Base-by-base conservation (phyloP, 306 rosid species). In the Rosa multiflora region DNA sequence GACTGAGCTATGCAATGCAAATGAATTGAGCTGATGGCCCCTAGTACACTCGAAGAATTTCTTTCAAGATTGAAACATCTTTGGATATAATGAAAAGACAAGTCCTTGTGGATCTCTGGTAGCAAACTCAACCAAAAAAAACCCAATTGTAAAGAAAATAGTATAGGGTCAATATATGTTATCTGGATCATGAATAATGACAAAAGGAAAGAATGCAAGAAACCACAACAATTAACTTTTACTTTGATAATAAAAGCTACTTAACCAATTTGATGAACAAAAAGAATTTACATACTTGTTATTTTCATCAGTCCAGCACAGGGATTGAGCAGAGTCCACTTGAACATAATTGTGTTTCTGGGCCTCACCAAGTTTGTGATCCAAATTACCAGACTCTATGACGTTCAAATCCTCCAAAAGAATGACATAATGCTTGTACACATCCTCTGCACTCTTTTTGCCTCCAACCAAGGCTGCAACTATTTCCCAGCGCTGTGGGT, bases 401-500 rank as follows among this genome's bases (percentile, higher is more conserved):
- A 87, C 62, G 80, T 85, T 83, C 85, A 92, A 86, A 88, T 92
- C 97, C 90, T 90, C 88, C 93, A 90, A 73, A 61, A 91, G 91
- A 18, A 80, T 82, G 74, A 79, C 85, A 80, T 88, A 90, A 79
- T 87, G 97, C 35, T 90, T 72, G 42, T 79, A 80, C 63, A 89
- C 91, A 8, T 90, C 97, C 73, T 80, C 94, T 40, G 97, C 92
- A 76, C 88, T 93, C 84, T 88, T 91, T 56, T 86, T 44, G 15
- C 97, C 97, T 70, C 97, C 97, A 32, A 91, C 73, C 86, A 88
- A 82, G 79, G 92, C 82, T 10, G 97, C 97, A 71, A 89, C 89
- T 32, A 83, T 74, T 35, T 85, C 87, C 97, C 97, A 89, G 67
- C 97, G 78, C 76, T 87, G 83, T 44, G 97, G 97, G 59, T 89